These are phyloP conservation scores for Leccinum incarnatum DNA, from an alignment of 768 basidiomycete genomes.

Conservation along the genomic window DNA sequence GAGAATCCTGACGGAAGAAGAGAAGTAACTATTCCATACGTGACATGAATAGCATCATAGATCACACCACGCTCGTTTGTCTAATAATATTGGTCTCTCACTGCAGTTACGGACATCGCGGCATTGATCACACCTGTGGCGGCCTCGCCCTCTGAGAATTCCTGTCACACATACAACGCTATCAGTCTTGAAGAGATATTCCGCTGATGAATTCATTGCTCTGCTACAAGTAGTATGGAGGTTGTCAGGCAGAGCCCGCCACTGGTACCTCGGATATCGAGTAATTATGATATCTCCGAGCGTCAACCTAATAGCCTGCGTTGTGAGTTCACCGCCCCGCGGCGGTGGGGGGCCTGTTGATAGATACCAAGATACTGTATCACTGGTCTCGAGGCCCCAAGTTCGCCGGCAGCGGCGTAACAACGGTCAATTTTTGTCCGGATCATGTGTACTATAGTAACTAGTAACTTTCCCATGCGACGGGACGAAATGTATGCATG, in stretches of 20 bases:
- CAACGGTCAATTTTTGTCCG: background rate
- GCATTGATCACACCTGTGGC: background rate
- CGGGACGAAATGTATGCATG: background rate
- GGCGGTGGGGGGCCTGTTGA: background rate
- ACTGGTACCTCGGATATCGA: background rate
- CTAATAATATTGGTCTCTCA: background rate
- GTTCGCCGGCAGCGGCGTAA: background rate
- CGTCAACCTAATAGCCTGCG: background rate
- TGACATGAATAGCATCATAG: background rate
- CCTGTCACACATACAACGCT: background rate
- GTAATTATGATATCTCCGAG: background rate
- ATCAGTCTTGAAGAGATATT: background rate
- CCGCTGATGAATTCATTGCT: background rate
- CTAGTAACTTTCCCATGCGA: background rate
- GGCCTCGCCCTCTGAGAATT: background rate
- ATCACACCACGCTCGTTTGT: constrained; percentile 10
- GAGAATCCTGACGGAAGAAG: constrained; percentile 29
- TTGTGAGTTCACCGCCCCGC: background rate
- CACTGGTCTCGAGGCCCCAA: background rate
- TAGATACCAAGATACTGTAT: background rate
- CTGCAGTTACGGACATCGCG: background rate
- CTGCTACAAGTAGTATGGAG: background rate
- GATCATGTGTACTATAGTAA: too few species aligned
- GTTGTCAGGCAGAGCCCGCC: background rate
- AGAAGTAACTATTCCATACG: background rate